Conservation (phyloP, 2,329 filamentous ascomycete genomes). For the Fusarium camptoceras region DNA sequence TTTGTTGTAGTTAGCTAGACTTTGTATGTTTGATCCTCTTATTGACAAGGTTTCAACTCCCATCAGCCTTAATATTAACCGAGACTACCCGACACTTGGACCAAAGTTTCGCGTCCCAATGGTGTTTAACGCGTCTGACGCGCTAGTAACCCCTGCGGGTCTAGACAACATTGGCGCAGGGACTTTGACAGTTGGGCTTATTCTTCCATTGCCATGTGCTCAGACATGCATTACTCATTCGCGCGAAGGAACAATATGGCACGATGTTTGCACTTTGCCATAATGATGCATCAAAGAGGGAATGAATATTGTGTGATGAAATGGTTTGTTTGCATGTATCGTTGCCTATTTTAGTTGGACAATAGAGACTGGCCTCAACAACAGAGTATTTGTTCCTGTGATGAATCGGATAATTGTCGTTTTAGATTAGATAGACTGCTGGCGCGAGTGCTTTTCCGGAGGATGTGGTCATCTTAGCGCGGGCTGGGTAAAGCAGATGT, state of each 20-base stretch:
- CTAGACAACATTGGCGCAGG: background rate
- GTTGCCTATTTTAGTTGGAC: background rate
- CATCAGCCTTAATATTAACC: background rate
- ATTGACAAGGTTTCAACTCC: background rate
- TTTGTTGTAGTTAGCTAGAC: background rate
- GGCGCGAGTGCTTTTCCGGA: too few species aligned
- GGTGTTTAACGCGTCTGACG: background rate
- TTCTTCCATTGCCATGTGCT: background rate
- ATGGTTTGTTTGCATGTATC: background rate
- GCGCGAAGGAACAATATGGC: background rate
- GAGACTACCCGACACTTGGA: background rate
- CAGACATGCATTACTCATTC: background rate
- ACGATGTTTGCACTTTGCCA: background rate
- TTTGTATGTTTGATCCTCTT: background rate
- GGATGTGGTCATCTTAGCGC: background rate
- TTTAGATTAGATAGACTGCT: background rate
- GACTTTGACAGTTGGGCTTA: background rate
- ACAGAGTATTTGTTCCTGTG: background rate
- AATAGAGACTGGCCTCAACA: background rate
- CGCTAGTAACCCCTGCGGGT: background rate
- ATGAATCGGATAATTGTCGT: background rate
- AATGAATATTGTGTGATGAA: background rate
- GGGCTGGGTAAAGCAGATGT: background rate
- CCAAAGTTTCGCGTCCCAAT: background rate
- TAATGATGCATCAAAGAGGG: background rate